A percentile compares a stretch with the other conserved stretches of the same genome.
phyloP scores from a whole-genome alignment of 169 alveolate genomes.

The Cryptosporidium bovis region DNA sequence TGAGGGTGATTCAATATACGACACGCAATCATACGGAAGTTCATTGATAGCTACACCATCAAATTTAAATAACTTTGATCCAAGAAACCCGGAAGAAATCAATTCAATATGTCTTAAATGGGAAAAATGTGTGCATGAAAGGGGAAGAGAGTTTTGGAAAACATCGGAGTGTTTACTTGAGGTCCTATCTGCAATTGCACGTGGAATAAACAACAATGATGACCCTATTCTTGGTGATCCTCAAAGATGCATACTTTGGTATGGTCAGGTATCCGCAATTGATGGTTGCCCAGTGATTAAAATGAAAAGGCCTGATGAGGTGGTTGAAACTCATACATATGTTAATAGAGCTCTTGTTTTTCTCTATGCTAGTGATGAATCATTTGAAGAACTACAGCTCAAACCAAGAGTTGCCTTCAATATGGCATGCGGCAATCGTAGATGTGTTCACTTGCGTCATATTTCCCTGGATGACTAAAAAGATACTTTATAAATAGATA shows the following conservation, averaged over 20 bases:
- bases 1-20: conserved; percentile 59
- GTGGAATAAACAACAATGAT: conserved; percentile 84
- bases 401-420: conserved; percentile 87
- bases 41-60: conserved; percentile 65
- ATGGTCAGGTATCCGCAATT: conserved; percentile 85
- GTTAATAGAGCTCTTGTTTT: conserved; percentile 90
- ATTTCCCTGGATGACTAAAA: conserved; percentile 85
- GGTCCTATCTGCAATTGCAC: conserved; percentile 83
- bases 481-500: background rate
- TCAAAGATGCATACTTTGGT: conserved; percentile 89
- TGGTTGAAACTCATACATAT: conserved; percentile 85
- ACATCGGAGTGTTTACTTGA: conserved; percentile 84
- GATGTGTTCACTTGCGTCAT: conserved; percentile 90
- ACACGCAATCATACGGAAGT: conserved; percentile 72
- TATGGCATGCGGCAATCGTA: conserved; percentile 90
- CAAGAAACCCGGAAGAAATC: conserved; percentile 88
- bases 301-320: conserved; percentile 86
- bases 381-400: conserved; percentile 88
- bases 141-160: conserved; percentile 91
- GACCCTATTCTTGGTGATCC: conserved; percentile 92
- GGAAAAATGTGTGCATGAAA: conserved; percentile 91
- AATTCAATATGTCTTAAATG: conserved; percentile 86
- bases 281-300: conserved; percentile 89
- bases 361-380: conserved; percentile 89
- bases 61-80: conserved; percentile 76